A percentile compares a stretch with the other conserved stretches of the same genome.
Conservation (phyloP, 192 early-diverging fungal genomes). For the Coemansia sp. region DNA sequence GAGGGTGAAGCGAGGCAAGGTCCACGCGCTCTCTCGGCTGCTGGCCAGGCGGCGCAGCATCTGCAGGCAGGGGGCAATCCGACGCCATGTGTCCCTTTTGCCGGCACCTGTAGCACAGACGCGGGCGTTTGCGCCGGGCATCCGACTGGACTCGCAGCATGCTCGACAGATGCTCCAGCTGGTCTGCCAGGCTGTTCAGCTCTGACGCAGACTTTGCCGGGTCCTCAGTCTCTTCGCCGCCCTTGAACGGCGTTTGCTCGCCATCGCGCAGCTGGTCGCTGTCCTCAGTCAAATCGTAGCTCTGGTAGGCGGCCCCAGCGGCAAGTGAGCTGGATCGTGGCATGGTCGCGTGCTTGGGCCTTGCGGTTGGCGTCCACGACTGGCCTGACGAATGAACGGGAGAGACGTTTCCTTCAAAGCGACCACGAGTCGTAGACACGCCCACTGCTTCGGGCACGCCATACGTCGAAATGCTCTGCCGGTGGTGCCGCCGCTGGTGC, state of each 20-base stretch:
- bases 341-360: constrained; percentile 1
- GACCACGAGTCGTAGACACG: not conserved
- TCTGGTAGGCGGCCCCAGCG: not conserved
- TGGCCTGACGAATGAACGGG: not conserved
- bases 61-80: constrained; percentile 37
- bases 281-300: constrained; percentile 7
- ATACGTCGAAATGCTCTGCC: constrained; percentile 32
- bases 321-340: not conserved
- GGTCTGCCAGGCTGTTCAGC: constrained; percentile 43
- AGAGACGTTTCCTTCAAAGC: not conserved
- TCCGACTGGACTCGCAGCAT: constrained; percentile 49
- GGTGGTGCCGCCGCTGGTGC: constrained; percentile 39
- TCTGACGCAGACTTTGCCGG: constrained; percentile 25
- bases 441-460: not conserved
- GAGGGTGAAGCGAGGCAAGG: constrained; percentile 3
- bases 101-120: constrained; percentile 48
- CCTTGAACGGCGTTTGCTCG: constrained; percentile 13
- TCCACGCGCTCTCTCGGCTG: constrained; percentile 22
- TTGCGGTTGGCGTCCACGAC: not conserved
- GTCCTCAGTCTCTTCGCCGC: constrained; percentile 21
- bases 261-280: constrained; percentile 3
- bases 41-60: constrained; percentile 28
- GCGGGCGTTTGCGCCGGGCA: constrained; percentile 36
- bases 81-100: constrained; percentile 48
- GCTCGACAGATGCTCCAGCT: constrained; percentile 40